Conservation (phyloP, 2,329 filamentous ascomycete species). For the Alternaria arbusti region DNA sequence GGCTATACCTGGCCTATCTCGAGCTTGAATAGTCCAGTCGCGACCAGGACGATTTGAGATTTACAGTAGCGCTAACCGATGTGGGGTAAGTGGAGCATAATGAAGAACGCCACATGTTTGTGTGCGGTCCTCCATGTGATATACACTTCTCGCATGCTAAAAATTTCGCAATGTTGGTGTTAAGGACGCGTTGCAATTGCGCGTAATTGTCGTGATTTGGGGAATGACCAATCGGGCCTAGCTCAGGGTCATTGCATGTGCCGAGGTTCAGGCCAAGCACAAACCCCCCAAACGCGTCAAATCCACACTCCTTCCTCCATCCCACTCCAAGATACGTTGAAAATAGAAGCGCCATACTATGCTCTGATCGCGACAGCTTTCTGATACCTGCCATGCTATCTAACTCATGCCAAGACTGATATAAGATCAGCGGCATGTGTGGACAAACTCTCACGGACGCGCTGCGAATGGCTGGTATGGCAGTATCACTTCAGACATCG, state of each 20-base stretch:
- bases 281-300: not conserved
- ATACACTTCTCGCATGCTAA: not conserved
- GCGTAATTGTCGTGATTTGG: not conserved
- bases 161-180: not conserved
- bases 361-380: not conserved
- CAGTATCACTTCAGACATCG: not conserved
- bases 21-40: not conserved
- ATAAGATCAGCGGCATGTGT: not conserved
- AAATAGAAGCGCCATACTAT: not conserved
- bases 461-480: not conserved
- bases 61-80: not conserved
- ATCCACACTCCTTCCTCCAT: not conserved
- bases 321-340: no score
- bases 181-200: not conserved
- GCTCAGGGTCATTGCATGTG: not conserved
- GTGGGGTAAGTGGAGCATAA: not conserved
- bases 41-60: not conserved
- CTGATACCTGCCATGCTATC: not conserved
- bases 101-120: not conserved
- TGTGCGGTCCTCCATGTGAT: not conserved
- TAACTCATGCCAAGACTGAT: not conserved
- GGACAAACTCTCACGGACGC: not conserved
- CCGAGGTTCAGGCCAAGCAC: not conserved
- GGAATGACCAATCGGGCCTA: not conserved
- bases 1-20: conserved; percentile 3